Base-by-base conservation (phyloP, 2,329 filamentous ascomycete species). In the Monilinia vaccinii-corymbosi region DNA sequence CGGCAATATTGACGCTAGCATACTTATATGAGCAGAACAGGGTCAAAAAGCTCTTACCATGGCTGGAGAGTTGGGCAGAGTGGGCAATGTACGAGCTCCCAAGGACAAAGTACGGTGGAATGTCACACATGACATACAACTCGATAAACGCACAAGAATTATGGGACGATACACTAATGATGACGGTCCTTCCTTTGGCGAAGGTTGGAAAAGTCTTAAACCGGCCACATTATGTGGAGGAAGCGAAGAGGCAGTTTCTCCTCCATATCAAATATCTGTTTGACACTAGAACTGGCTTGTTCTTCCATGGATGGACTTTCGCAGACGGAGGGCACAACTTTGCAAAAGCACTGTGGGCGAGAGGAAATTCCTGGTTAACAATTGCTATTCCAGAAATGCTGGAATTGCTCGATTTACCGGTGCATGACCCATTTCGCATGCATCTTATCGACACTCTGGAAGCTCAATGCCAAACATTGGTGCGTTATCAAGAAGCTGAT, bases 151-250 rank as follows among this genome's bases (percentile, higher is more conserved):
- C 84, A 63, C 80, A 89, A 71, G 86, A 92, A 75, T 78, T 92
- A 25, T 93, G 89, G 89, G 89, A 91, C 66, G 89, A 93, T 71
- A 93, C 89, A 7, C 78, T 93, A 48, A 92, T 93, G 88, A 93
- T 93, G 89, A 91, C 87, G 0, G 88, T 91, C 7, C 75, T 92
- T 73, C 89, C 89, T 1, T 77, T 92, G 21, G 88, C 88, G 21
- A 92, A 92, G 75, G 67, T 69, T 62, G 89, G 89, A 0, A 79
- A 85, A 60, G 76, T 91, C 4, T 79, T 93, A 3, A 77, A 81
- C 62, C 77, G 88, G 1, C 86, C 86, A 0, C 81, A 87, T 65
- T 93, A 93, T 70, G 77, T 92, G 31, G 86, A 84, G 46, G 89
- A 93, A 73, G 88, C 88, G 13, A 90, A 90, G 75, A 78, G 81